Evolutionary conservation across 169 alveolate species (phyloP).

Genomic region (Eimeria zaria): DNA sequence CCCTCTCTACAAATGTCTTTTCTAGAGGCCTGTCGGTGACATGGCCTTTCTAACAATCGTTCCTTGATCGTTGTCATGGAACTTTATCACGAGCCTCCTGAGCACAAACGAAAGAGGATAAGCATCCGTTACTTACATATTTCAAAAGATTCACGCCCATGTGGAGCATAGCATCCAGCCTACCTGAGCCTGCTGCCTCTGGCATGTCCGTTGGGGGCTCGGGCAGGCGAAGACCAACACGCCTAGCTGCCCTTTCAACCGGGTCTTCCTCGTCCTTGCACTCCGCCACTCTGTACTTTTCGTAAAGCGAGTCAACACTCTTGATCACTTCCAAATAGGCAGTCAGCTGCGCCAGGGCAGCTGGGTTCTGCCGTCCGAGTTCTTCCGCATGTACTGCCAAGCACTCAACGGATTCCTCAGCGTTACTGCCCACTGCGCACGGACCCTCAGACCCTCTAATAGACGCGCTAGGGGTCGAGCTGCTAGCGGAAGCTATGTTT

Average conservation of each 20-base stretch:
- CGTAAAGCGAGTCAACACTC: constrained; percentile 23
- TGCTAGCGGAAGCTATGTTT: background rate
- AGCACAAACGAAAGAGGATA: background rate
- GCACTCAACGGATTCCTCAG: background rate
- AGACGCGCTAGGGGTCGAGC: background rate
- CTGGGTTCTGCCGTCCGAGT: constrained; percentile 29
- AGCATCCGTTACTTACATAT: background rate
- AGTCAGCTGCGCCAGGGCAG: constrained; percentile 33
- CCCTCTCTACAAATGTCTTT: background rate
- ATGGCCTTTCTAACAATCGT: background rate
- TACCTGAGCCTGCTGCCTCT: background rate
- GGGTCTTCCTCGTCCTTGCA: background rate
- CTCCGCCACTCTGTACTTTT: background rate
- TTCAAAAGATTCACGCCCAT: background rate
- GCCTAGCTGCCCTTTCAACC: constrained; percentile 29
- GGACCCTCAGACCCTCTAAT: background rate
- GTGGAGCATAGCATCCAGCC: background rate
- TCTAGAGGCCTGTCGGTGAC: background rate
- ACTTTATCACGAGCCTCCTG: constrained; percentile 10
- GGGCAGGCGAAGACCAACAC: constrained; percentile 51
- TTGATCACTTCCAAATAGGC: constrained; percentile 31
- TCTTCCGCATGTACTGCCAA: background rate
- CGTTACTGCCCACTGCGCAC: background rate
- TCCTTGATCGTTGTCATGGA: background rate
- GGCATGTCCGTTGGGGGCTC: background rate